Evolutionary conservation across 2,329 filamentous ascomycete species (phyloP).

Genomic region (Ascochyta pisi): DNA sequence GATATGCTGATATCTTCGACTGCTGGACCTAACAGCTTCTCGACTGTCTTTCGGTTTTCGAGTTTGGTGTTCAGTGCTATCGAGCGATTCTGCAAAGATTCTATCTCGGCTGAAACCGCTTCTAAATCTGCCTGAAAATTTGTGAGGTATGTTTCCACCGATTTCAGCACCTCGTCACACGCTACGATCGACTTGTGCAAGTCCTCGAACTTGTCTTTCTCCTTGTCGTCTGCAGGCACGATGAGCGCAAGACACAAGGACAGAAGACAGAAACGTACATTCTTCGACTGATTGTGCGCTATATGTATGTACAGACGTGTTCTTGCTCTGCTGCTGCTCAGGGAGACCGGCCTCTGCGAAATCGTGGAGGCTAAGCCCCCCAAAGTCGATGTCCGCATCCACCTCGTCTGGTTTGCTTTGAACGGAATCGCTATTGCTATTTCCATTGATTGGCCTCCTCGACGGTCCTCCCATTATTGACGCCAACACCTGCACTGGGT

Average conservation of each 20-base stretch:
- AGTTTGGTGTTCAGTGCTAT: slow-evolving; percentile 81
- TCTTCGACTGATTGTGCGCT: slow-evolving; percentile 71
- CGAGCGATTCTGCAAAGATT: slow-evolving; percentile 87
- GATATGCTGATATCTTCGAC: slow-evolving; percentile 93
- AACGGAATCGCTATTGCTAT: slow-evolving; percentile 26
- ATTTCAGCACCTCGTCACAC: slow-evolving; percentile 91
- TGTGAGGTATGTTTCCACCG: slow-evolving; percentile 89
- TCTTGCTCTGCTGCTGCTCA: slow-evolving; percentile 35
- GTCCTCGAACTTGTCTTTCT: slow-evolving; percentile 86
- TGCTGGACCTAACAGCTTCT: slow-evolving; percentile 83
- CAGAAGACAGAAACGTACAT: slow-evolving; percentile 63
- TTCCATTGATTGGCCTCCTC: slow-evolving; percentile 32
- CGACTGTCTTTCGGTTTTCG: slow-evolving; percentile 87
- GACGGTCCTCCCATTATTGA: slow-evolving; percentile 60
- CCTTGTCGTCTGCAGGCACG: slow-evolving; percentile 68
- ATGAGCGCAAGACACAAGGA: slow-evolving; percentile 33
- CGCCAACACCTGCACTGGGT: slow-evolving; percentile 75
- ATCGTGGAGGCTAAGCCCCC: slow-evolving; percentile 75
- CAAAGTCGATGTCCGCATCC: slow-evolving; percentile 77
- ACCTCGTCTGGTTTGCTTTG: slow-evolving; percentile 58
- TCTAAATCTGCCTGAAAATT: slow-evolving; percentile 94
- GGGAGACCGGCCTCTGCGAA: slow-evolving; percentile 59
- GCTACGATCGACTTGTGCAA: slow-evolving; percentile 86
- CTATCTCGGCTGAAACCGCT: slow-evolving; percentile 91
- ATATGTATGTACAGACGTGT: slow-evolving; percentile 55